Base-by-base conservation (phyloP, 495 filamentous ascomycete genomes). In the Lophium mytilinum region DNA sequence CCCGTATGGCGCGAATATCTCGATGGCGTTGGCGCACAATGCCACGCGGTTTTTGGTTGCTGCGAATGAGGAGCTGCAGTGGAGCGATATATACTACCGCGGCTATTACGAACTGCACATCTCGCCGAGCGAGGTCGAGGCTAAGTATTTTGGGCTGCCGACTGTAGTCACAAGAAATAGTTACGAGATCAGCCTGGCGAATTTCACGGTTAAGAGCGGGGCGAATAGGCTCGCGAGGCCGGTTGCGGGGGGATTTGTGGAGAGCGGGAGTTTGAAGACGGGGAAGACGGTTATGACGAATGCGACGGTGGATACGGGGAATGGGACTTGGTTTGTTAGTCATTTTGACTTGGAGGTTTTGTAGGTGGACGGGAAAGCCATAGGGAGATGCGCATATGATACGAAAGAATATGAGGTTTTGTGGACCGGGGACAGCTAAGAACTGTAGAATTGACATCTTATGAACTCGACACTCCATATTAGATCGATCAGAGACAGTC, bases 51-150 rank as follows among this genome's bases (percentile, higher is more conserved):
- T 68, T 37, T 73, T 80, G 30, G 71, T 81, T 24, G 65, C 55
- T 10, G 70, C 71, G 14, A 87, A 85, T 62, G 61, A 66, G 19
- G 79, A 82, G 62, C 72, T 88, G 55, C 81, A 84, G 66, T 88
- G 84, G 83, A 78, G 81, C 58, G 84, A 87, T 57, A 68, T 80
- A 39, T 86, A 81, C 63, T 88, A 88, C 63, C 73, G 83, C 30
- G 84, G 71, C 30, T 73, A 73, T 53, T 73, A 66, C 58, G 71
- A 73, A 57, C 62, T 72, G 17, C 66, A 70, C 15, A 55, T 73
- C 45, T 53, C 50, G 41, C 40, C 60, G 19, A 56, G 69, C 30
- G 43, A 62, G 37, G 63, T 70, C 30, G 46, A 74, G 37, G 80
- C 82, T 3, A 70, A 65, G 41, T 85, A 72, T 68, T 85, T 81